A percentile compares a stretch with the other conserved stretches of the same genome.
Conservation (phyloP, 1,139 yeast genomes). For the Candida sanyaensis region DNA sequence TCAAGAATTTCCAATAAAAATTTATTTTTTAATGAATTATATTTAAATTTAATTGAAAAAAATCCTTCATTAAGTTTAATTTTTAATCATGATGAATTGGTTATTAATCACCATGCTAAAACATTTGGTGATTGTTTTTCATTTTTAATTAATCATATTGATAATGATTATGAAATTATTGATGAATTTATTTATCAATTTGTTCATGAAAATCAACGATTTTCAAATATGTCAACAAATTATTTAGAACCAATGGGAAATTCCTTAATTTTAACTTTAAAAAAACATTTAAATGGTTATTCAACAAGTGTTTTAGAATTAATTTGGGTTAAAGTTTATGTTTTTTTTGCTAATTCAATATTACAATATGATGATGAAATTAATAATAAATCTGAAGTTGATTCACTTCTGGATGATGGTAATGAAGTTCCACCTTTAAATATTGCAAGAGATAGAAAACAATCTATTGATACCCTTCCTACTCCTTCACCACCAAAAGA, state of each 20-base stretch:
- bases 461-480: conserved; percentile 1
- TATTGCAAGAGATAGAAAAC: conserved; percentile 13
- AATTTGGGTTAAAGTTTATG: conserved; percentile 44
- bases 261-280: conserved; percentile 40
- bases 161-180: conserved; percentile 25
- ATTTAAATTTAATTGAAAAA: conserved; percentile 35
- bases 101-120: conserved; percentile 31
- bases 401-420: conserved; percentile 15
- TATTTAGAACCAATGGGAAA: conserved; percentile 49
- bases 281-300: conserved; percentile 37
- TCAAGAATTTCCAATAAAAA: conserved; percentile 28
- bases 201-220: conserved; percentile 31
- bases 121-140: conserved; percentile 41
- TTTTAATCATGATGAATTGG: conserved; percentile 24
- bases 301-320: conserved; percentile 37
- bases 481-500: conserved; percentile 5
- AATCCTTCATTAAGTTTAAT: conserved; percentile 27
- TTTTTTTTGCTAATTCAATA: conserved; percentile 40
- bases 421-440: conserved; percentile 19
- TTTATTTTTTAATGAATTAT: conserved; percentile 33
- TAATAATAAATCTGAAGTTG: conserved; percentile 10
- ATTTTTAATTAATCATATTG: conserved; percentile 34
- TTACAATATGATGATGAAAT: conserved; percentile 23
- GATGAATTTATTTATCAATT: conserved; percentile 38
- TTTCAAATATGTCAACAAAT: conserved; percentile 25